Evolutionary conservation across 805 yeast species (phyloP).

Genomic region (Brettanomyces sp.): DNA sequence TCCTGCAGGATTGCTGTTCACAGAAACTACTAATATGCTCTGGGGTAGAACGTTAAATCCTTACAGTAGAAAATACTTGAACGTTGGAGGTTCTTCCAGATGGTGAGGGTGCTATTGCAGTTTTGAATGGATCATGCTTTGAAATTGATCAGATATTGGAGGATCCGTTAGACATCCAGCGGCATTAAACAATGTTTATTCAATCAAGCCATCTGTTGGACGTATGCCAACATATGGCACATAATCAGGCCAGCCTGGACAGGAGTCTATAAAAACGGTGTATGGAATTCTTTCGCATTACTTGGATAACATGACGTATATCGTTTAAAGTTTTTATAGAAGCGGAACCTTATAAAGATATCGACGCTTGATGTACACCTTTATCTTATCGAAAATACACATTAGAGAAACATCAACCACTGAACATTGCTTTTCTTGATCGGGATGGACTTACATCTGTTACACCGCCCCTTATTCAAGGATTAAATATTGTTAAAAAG

Average conservation of each 20-base stretch:
- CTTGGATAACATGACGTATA: constrained; percentile 37
- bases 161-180: constrained; percentile 57
- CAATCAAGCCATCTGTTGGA: constrained; percentile 8
- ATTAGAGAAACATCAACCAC: constrained; percentile 24
- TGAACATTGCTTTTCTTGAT: constrained; percentile 31
- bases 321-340: constrained; percentile 29
- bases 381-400: constrained; percentile 30
- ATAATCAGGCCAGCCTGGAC: constrained; percentile 20
- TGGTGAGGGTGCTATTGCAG: constrained; percentile 52
- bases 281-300: constrained; percentile 27
- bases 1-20: constrained; percentile 31
- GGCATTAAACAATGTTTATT: constrained; percentile 26
- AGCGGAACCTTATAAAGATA: constrained; percentile 29
- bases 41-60: constrained; percentile 46
- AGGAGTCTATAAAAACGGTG: constrained; percentile 32
- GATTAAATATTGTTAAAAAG: constrained; percentile 26
- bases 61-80: constrained; percentile 34
- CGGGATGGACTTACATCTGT: constrained; percentile 39
- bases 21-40: constrained; percentile 41
- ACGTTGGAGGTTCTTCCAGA: constrained; percentile 59
- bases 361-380: constrained; percentile 34
- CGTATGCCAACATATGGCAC: constrained; percentile 6
- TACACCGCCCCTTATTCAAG: constrained; percentile 41
- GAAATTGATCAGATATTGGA: constrained; percentile 60
- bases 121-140: constrained; percentile 44